phyloP scores from a whole-genome alignment of 345 rosid genomes.

The Sisymbrium altissimum region DNA sequence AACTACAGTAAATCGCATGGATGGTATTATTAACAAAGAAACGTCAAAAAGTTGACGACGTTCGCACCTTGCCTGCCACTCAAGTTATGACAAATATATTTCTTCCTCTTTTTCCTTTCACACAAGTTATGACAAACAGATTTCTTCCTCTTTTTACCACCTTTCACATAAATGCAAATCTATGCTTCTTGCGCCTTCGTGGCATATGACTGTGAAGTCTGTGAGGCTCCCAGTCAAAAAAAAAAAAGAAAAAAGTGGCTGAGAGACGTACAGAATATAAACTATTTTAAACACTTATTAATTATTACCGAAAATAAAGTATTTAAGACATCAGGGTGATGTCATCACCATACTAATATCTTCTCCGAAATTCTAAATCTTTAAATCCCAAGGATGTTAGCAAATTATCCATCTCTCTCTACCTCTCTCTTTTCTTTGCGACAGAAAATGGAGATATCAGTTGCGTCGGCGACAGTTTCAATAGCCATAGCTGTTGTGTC shows the following conservation, averaged over 20 bases:
- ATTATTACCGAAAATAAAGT: background rate
- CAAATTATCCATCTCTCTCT: background rate
- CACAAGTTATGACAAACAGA: background rate
- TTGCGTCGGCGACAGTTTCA: background rate
- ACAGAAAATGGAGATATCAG: slow-evolving; percentile 2
- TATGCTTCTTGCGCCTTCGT: background rate
- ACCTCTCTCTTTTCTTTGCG: background rate
- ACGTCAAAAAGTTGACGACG: background rate
- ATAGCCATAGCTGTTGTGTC: background rate
- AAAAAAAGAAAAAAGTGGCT: background rate
- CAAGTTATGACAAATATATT: background rate
- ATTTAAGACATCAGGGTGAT: background rate
- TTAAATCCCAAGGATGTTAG: background rate
- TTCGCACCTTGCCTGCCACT: background rate
- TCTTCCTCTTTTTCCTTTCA: too few relatives aligned
- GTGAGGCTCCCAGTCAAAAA: background rate
- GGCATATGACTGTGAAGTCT: background rate
- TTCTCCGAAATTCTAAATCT: background rate
- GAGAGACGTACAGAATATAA: background rate
- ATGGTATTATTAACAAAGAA: background rate
- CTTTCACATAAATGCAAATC: too few relatives aligned
- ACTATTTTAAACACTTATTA: background rate
- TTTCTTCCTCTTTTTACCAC: background rate
- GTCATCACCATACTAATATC: slow-evolving; percentile 1
- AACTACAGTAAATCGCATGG: background rate